Evolutionary conservation across 1,284 basidiomycete genomes (phyloP).

Genomic region (Apiotrichum montevideense): DNA sequence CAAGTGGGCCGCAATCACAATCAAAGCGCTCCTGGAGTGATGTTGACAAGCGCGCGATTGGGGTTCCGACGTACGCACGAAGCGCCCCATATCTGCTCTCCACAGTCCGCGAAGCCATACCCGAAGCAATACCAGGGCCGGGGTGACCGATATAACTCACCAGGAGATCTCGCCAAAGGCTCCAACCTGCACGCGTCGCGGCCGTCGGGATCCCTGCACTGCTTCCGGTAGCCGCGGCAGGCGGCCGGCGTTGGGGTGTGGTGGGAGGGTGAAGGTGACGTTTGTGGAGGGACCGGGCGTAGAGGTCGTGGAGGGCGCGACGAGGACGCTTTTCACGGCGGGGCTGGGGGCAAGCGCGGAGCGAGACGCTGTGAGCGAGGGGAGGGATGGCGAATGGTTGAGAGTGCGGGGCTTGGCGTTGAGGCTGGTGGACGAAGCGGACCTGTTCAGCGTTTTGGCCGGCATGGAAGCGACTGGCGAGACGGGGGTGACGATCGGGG

Average conservation of each 20-base stretch:
- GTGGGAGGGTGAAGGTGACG: not conserved
- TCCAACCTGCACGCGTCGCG: not conserved
- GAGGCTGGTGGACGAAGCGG: too few species aligned
- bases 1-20: too few species aligned
- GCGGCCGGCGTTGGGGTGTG: not conserved
- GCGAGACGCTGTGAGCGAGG: not conserved
- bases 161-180: conserved; percentile 1
- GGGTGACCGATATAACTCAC: not conserved
- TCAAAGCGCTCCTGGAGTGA: too few species aligned
- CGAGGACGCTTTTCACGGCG: not conserved
- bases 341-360: not conserved
- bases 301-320: not conserved
- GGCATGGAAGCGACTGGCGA: not conserved
- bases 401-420: not conserved
- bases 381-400: not conserved
- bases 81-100: too few species aligned
- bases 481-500: not conserved
- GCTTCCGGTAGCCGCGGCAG: not conserved
- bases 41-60: too few species aligned
- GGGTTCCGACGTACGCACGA: too few species aligned
- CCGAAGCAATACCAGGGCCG: too few species aligned
- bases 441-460: too few species aligned
- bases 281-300: not conserved
- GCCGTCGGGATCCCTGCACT: not conserved
- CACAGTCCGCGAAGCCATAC: too few species aligned